These are phyloP conservation scores for Suillus subluteus DNA, from an alignment of 768 basidiomycete genomes.

Conservation along the genomic window DNA sequence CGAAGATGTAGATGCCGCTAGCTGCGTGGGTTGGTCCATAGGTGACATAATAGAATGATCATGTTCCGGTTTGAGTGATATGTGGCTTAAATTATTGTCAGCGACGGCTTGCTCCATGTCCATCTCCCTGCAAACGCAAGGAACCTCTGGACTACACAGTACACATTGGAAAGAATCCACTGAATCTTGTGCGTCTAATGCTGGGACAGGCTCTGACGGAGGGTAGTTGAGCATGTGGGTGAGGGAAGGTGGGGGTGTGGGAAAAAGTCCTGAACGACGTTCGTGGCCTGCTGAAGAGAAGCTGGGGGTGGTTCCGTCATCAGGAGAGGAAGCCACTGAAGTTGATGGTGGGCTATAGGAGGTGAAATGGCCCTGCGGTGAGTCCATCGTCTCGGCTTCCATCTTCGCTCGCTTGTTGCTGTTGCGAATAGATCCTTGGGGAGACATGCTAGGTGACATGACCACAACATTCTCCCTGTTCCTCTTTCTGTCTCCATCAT, in stretches of 20 bases:
- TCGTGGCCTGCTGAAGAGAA: slow-evolving; percentile 38
- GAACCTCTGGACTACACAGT: slow-evolving; percentile 69
- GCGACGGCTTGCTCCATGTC: slow-evolving; percentile 49
- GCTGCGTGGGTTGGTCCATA: slow-evolving; percentile 31
- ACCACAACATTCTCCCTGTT: slow-evolving; percentile 54
- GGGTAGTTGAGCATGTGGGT: slow-evolving; percentile 42
- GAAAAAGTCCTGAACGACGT: slow-evolving; percentile 26
- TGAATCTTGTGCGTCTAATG: slow-evolving; percentile 38
- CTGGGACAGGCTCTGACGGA: slow-evolving; percentile 32
- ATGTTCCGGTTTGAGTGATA: slow-evolving; percentile 17
- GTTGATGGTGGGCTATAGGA: slow-evolving; percentile 43
- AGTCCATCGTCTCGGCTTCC: slow-evolving; percentile 25
- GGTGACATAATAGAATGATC: slow-evolving; percentile 21
- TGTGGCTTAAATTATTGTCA: slow-evolving; percentile 16
- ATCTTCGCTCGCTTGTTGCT: slow-evolving; percentile 42
- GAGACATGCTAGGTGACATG: slow-evolving; percentile 30
- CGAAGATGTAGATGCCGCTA: slow-evolving; percentile 31
- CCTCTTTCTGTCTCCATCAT: slow-evolving; percentile 57
- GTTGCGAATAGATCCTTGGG: slow-evolving; percentile 27
- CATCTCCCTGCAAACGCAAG: slow-evolving; percentile 80
- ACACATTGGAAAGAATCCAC: slow-evolving; percentile 56
- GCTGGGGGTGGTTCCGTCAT: slow-evolving; percentile 34
- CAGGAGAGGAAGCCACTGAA: slow-evolving; percentile 57
- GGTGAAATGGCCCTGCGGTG: slow-evolving; percentile 24
- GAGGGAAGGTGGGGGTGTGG: slow-evolving; percentile 33